A percentile compares a stretch with the other conserved stretches of the same genome.
These are phyloP conservation scores for Lablab purpureus DNA, from an alignment of 306 rosid species.

Conservation along the genomic window DNA sequence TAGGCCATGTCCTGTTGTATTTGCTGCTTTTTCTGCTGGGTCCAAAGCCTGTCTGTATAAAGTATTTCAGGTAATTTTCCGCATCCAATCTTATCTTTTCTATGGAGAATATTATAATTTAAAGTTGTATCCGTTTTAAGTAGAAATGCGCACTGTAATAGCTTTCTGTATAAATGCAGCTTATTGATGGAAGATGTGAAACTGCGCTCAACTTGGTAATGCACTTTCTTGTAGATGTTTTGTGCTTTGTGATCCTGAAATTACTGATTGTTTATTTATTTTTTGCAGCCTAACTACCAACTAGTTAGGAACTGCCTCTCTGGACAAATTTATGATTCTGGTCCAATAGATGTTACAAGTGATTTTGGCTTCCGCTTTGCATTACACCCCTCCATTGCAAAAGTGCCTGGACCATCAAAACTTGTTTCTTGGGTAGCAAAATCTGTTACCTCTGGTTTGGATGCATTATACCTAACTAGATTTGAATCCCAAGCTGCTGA, in stretches of 20 bases:
- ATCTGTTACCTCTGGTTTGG: slow-evolving; percentile 86
- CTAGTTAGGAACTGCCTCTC: slow-evolving; percentile 76
- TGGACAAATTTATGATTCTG: slow-evolving; percentile 90
- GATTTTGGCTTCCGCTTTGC: slow-evolving; percentile 87
- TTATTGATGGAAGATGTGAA: slow-evolving; percentile 80
- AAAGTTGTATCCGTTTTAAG: slow-evolving; percentile 37
- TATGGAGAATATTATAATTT: slow-evolving; percentile 29
- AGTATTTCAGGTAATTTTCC: slow-evolving; percentile 73
- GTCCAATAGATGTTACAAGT: slow-evolving; percentile 91
- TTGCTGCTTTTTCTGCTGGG: slow-evolving; percentile 85
- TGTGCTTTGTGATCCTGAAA: background rate
- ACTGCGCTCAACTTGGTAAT: slow-evolving; percentile 73
- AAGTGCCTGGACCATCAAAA: slow-evolving; percentile 82
- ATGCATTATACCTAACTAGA: slow-evolving; percentile 87
- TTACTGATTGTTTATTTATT: slow-evolving; percentile 43
- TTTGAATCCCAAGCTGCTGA: slow-evolving; percentile 82
- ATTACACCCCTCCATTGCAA: slow-evolving; percentile 72
- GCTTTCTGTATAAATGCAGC: slow-evolving; percentile 62
- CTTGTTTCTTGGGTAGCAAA: slow-evolving; percentile 88
- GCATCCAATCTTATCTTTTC: slow-evolving; percentile 31
- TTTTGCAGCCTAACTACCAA: slow-evolving; percentile 69
- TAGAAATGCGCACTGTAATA: slow-evolving; percentile 31
- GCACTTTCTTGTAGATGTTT: slow-evolving; percentile 30
- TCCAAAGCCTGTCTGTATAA: slow-evolving; percentile 90
- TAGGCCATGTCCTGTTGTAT: slow-evolving; percentile 80